Evolutionary conservation across 805 yeast genomes (phyloP).

Genomic region (Suhomyces kilbournensis): DNA sequence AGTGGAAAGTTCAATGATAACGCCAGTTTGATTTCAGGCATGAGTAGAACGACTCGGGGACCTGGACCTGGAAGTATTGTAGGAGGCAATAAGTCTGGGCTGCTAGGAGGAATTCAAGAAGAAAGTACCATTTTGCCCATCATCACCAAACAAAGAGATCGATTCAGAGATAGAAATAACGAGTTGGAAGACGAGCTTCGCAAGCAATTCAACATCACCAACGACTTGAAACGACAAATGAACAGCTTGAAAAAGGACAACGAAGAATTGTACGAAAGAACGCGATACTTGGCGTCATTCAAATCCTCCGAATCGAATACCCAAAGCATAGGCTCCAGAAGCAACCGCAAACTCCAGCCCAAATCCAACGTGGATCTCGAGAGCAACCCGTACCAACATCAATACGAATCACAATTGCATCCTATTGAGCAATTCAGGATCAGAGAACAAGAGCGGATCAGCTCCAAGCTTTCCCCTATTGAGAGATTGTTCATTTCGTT

Average conservation of each 20-base stretch:
- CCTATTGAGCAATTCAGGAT: slow-evolving; percentile 82
- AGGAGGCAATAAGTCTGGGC: slow-evolving; percentile 31
- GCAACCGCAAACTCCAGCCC: slow-evolving; percentile 25
- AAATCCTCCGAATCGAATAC: slow-evolving; percentile 18
- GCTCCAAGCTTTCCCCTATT: slow-evolving; percentile 66
- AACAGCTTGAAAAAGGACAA: slow-evolving; percentile 68
- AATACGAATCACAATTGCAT: slow-evolving; percentile 74
- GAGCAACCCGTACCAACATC: slow-evolving; percentile 48
- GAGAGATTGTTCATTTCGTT: slow-evolving; percentile 75
- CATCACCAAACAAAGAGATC: slow-evolving; percentile 90
- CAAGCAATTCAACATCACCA: slow-evolving; percentile 50
- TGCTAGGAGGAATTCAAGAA: slow-evolving; percentile 17
- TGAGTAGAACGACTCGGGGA: slow-evolving; percentile 31
- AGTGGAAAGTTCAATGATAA: slow-evolving; percentile 54
- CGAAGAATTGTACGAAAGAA: slow-evolving; percentile 73
- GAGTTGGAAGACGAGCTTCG: slow-evolving; percentile 83
- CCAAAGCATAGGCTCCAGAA: slow-evolving; percentile 11
- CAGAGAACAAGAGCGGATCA: slow-evolving; percentile 71
- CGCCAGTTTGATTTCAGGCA: slow-evolving; percentile 65
- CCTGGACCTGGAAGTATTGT: slow-evolving; percentile 24
- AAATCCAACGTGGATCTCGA: slow-evolving; percentile 47
- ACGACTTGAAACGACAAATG: slow-evolving; percentile 63
- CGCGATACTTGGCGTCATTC: slow-evolving; percentile 61
- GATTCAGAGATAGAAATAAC: slow-evolving; percentile 78
- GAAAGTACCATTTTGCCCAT: slow-evolving; percentile 70